Evolutionary conservation across 768 basidiomycete species (phyloP).

Genomic region (Pleurotus giganteus): DNA sequence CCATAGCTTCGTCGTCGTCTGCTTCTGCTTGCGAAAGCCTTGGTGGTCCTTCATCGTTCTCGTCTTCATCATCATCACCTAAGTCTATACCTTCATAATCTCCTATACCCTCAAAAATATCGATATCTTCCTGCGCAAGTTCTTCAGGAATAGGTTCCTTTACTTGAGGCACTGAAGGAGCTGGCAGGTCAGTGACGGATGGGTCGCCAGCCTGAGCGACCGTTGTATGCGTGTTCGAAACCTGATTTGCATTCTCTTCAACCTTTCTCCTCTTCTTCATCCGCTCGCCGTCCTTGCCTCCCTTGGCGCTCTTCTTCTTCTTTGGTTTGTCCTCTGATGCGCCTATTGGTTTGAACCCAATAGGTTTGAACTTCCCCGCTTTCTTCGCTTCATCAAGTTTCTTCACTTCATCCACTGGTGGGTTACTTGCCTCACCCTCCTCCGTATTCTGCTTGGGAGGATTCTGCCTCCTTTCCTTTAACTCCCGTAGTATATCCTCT

Average conservation of each 20-base stretch:
- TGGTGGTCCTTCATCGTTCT: constrained; percentile 19
- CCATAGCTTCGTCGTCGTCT: constrained; percentile 11
- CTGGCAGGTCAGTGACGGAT: too few species aligned
- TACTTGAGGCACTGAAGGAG: neutral
- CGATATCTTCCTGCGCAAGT: constrained; percentile 59
- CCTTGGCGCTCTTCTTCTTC: constrained; percentile 52
- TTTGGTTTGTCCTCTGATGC: constrained; percentile 29
- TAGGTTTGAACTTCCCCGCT: constrained; percentile 52
- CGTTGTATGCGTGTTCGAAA: constrained; percentile 19
- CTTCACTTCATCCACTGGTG: constrained; percentile 29
- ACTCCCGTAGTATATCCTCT: constrained; percentile 69
- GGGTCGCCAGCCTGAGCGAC: too few species aligned
- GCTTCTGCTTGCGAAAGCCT: constrained; percentile 10
- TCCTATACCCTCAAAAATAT: constrained; percentile 85
- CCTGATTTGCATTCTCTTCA: constrained; percentile 24
- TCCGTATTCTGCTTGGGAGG: constrained; percentile 10
- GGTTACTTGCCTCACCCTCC: constrained; percentile 19
- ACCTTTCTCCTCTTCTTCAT: constrained; percentile 63
- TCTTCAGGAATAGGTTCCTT: constrained; percentile 27
- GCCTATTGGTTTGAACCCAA: constrained; percentile 68
- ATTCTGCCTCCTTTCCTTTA: constrained; percentile 62
- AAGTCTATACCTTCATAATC: constrained; percentile 75
- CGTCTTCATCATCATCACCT: constrained; percentile 53
- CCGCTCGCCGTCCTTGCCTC: constrained; percentile 38
- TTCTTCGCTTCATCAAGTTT: constrained; percentile 43